Conservation (phyloP, 169 alveolate genomes). For the Eimeria necatrix region DNA sequence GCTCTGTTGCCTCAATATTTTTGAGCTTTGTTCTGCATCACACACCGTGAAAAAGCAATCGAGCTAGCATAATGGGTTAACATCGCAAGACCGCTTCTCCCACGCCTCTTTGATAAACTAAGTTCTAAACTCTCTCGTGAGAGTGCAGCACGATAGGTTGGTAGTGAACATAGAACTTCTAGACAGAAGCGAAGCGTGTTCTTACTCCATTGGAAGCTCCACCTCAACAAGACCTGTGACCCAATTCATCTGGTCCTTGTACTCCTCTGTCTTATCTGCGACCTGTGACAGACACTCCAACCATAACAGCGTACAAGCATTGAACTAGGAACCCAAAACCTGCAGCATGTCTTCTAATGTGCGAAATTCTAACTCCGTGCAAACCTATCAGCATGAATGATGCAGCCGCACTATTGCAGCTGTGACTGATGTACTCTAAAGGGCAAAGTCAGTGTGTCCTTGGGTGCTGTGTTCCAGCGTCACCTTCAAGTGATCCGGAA, state of each 20-base stretch:
- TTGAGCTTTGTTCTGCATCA: slow-evolving; percentile 79
- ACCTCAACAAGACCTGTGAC: slow-evolving; percentile 84
- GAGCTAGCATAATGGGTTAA: no score
- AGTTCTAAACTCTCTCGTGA: background rate
- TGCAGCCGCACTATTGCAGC: no score
- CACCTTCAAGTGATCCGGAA: slow-evolving; percentile 75
- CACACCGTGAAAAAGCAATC: background rate
- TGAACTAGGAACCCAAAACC: background rate
- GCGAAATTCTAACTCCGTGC: background rate
- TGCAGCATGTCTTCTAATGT: no score
- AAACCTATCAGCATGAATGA: background rate
- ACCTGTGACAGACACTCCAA: slow-evolving; percentile 51
- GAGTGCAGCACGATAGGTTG: background rate
- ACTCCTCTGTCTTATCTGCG: slow-evolving; percentile 69
- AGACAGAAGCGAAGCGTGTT: background rate
- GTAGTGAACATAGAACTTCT: background rate
- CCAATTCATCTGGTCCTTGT: slow-evolving; percentile 82
- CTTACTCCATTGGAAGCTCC: slow-evolving; percentile 81
- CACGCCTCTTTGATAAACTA: background rate
- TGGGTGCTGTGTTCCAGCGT: background rate
- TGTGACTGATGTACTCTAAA: no score
- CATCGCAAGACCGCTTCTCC: no score
- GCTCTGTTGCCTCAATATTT: slow-evolving; percentile 84
- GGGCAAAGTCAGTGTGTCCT: background rate
- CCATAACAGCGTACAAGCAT: background rate